phyloP scores from a whole-genome alignment of 192 early-diverging fungal species.

The Coemansia furcata region DNA sequence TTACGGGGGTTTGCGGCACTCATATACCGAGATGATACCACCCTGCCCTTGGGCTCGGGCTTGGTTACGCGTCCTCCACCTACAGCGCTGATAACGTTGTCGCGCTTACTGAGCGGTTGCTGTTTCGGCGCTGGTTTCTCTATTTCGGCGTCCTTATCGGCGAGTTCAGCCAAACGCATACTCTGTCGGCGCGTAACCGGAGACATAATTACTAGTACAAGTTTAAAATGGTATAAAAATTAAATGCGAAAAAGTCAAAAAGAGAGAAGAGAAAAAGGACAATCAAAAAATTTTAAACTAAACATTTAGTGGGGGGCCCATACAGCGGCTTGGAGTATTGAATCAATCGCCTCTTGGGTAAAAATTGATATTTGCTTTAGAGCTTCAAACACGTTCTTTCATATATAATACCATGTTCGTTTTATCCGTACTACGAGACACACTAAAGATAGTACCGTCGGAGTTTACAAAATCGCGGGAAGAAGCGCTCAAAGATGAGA shows the following conservation, averaged over 20 bases:
- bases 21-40: constrained; percentile 48
- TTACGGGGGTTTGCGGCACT: constrained; percentile 2
- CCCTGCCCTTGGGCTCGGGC: constrained; percentile 28
- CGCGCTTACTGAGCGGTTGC: neutral
- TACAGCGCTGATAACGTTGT: constrained; percentile 8
- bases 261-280: neutral
- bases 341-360: neutral
- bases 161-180: constrained; percentile 17
- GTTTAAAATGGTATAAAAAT: constrained; percentile 4
- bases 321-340: neutral
- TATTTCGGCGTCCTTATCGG: constrained; percentile 2
- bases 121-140: neutral
- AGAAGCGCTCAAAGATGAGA: constrained; percentile 79
- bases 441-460: constrained; percentile 76
- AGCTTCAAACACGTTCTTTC: neutral
- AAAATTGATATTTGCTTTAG: neutral
- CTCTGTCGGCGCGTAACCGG: constrained; percentile 37
- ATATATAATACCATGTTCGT: constrained; percentile 71
- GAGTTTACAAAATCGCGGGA: constrained; percentile 75
- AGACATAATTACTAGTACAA: constrained; percentile 12
- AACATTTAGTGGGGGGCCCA: neutral
- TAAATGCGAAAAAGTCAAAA: neutral
- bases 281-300: neutral
- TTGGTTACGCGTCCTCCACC: constrained; percentile 26
- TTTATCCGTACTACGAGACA: constrained; percentile 78